phyloP scores from a whole-genome alignment of 2,329 filamentous ascomycete genomes.

The Emericellopsis atlantica region DNA sequence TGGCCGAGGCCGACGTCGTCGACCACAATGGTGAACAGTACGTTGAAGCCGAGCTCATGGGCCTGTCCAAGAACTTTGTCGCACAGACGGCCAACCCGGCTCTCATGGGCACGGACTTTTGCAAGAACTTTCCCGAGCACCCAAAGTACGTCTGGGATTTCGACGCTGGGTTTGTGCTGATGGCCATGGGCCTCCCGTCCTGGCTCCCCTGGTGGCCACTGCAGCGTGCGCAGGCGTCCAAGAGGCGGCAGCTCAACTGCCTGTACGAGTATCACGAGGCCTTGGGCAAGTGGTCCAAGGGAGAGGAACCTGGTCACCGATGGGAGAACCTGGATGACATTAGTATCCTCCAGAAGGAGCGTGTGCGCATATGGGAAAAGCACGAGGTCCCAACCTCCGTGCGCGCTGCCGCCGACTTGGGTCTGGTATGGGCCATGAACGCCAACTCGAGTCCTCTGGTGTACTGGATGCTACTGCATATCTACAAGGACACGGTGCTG shows the following conservation, averaged over 20 bases:
- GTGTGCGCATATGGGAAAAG: constrained; percentile 15
- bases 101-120: constrained; percentile 26
- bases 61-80: constrained; percentile 20
- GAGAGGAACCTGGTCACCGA: constrained; percentile 15
- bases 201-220: constrained; percentile 19
- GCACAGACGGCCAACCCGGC: constrained; percentile 18
- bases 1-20: constrained; percentile 16
- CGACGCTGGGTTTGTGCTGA: constrained; percentile 17
- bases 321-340: constrained; percentile 25
- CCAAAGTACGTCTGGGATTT: constrained; percentile 23
- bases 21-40: constrained; percentile 9
- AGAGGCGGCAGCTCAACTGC: constrained; percentile 12
- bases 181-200: constrained; percentile 16
- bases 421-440: constrained; percentile 23
- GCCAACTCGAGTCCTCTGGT: constrained; percentile 22
- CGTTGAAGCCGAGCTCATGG: constrained; percentile 16
- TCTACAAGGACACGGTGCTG: constrained; percentile 23
- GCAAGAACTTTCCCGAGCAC: constrained; percentile 24
- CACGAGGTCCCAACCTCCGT: constrained; percentile 15
- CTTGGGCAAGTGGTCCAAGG: constrained; percentile 18
- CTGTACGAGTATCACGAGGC: constrained; percentile 21
- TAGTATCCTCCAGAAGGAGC: constrained; percentile 16
- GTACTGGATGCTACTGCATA: constrained; percentile 27
- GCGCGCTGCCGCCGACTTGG: constrained; percentile 20
- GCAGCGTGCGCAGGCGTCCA: constrained; percentile 16